Percentiles rank a stretch among this genome's conserved stretches.
Conservation (phyloP, 805 yeast genomes). For the Cyberlindnera mycetangii region DNA sequence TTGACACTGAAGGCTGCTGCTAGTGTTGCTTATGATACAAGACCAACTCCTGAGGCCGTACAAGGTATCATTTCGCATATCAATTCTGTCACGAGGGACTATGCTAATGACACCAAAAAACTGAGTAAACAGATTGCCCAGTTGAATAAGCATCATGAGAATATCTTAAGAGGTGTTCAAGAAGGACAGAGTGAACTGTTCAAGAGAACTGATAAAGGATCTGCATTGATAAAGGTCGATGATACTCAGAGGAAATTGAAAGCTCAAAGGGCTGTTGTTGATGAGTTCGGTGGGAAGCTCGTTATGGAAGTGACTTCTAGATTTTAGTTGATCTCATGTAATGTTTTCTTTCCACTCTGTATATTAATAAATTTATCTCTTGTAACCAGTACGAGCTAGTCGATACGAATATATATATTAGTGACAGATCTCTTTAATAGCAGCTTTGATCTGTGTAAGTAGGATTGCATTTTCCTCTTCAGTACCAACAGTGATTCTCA, state of each 20-base stretch:
- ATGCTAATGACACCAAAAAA: conserved; percentile 20
- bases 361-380: neutral
- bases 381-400: conserved; percentile 1
- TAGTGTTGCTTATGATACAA: conserved; percentile 9
- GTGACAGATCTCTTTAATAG: conserved; percentile 28
- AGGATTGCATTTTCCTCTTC: conserved; percentile 63
- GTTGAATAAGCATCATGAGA: conserved; percentile 21
- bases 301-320: conserved; percentile 15
- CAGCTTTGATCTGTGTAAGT: conserved; percentile 44
- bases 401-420: neutral
- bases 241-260: conserved; percentile 12
- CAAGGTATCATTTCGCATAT: conserved; percentile 19
- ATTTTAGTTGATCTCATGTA: conserved; percentile 5
- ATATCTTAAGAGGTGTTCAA: conserved; percentile 17
- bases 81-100: conserved; percentile 16
- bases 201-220: conserved; percentile 7
- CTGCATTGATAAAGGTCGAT: conserved; percentile 18
- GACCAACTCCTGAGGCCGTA: conserved; percentile 14
- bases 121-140: conserved; percentile 20
- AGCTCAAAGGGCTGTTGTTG: conserved; percentile 5
- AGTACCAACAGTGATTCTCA: conserved; percentile 88
- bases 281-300: conserved; percentile 8
- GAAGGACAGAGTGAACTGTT: conserved; percentile 4
- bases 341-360: no score
- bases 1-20: conserved; percentile 21